Evolutionary conservation across 2,329 filamentous ascomycete species (phyloP).

Genomic region (Stachybotrys echinatus): DNA sequence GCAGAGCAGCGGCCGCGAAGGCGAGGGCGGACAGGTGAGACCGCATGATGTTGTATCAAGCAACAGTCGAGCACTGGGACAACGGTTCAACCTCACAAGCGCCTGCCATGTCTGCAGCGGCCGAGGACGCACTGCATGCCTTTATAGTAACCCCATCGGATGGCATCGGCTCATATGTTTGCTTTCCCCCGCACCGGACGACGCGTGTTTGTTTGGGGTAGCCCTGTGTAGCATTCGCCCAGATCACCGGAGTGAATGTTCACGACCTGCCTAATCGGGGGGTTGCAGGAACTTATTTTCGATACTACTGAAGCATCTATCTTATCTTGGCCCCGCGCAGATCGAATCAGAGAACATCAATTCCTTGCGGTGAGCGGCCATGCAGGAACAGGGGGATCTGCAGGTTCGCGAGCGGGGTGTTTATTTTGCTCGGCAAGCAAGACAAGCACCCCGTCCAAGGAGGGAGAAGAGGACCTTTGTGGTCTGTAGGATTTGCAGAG

Average conservation of each 20-base stretch:
- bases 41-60: not conserved
- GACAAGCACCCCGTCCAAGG: too few species aligned
- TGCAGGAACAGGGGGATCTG: not conserved
- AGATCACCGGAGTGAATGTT: not conserved
- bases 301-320: not conserved
- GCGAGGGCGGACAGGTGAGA: slow-evolving; percentile 1
- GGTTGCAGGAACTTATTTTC: not conserved
- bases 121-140: not conserved
- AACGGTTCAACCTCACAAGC: not conserved
- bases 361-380: not conserved
- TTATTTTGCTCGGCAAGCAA: too few species aligned
- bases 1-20: not conserved
- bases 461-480: too few species aligned
- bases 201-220: not conserved
- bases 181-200: not conserved
- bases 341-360: not conserved
- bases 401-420: not conserved
- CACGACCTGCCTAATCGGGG: not conserved
- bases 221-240: not conserved
- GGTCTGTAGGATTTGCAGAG: too few species aligned
- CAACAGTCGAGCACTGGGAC: not conserved
- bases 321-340: not conserved
- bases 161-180: not conserved
- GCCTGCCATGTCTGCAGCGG: not conserved
- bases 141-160: not conserved